A percentile compares a stretch with the other conserved stretches of the same genome.
phyloP scores from a whole-genome alignment of 1,139 yeast genomes.

The Candida neerlandica region DNA sequence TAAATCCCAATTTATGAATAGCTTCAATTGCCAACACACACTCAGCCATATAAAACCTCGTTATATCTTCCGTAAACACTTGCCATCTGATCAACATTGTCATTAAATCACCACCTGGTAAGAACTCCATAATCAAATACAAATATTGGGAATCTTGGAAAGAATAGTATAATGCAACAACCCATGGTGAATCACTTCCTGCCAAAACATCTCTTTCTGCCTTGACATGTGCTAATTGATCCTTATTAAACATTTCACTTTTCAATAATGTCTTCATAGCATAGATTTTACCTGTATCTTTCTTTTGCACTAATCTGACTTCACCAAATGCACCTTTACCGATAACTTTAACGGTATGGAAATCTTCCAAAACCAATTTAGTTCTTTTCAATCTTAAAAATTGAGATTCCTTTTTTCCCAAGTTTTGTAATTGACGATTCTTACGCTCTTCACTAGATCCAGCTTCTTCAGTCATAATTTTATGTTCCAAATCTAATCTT shows the following conservation, averaged over 20 bases:
- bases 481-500: slow-evolving; percentile 71
- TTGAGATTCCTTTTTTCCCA: slow-evolving; percentile 78
- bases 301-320: slow-evolving; percentile 79
- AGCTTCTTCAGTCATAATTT: slow-evolving; percentile 62
- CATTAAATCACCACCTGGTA: slow-evolving; percentile 88
- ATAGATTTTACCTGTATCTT: slow-evolving; percentile 79
- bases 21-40: slow-evolving; percentile 86
- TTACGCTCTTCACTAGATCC: slow-evolving; percentile 69
- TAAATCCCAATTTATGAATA: slow-evolving; percentile 75
- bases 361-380: slow-evolving; percentile 71
- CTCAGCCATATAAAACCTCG: slow-evolving; percentile 84
- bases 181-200: slow-evolving; percentile 88
- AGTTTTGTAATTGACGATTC: slow-evolving; percentile 67
- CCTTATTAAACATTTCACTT: slow-evolving; percentile 82
- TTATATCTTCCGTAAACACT: slow-evolving; percentile 80
- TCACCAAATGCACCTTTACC: slow-evolving; percentile 91
- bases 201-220: slow-evolving; percentile 87
- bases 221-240: slow-evolving; percentile 80
- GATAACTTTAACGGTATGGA: slow-evolving; percentile 76
- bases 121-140: slow-evolving; percentile 79
- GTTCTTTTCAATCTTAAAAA: slow-evolving; percentile 76
- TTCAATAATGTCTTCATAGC: slow-evolving; percentile 82
- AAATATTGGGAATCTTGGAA: slow-evolving; percentile 78
- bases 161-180: slow-evolving; percentile 76
- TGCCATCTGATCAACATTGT: slow-evolving; percentile 89